A percentile compares a stretch with the other conserved stretches of the same genome.
These are phyloP conservation scores for Dacryopinax primogenitus DNA, from an alignment of 768 basidiomycete species.

Conservation along the genomic window DNA sequence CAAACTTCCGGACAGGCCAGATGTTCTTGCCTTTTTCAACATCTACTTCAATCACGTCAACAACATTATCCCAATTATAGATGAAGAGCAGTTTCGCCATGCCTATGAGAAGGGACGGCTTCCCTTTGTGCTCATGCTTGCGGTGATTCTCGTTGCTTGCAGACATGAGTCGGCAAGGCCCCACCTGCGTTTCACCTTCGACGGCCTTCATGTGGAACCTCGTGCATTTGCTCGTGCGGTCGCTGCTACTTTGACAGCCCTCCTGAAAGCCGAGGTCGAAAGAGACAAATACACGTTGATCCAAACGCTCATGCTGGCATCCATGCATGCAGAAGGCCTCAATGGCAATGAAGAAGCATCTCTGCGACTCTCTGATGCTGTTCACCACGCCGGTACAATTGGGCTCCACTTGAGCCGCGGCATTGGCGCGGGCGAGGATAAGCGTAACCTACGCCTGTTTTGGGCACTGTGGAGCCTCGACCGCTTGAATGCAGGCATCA, in stretches of 20 bases:
- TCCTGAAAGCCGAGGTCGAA: slow-evolving; percentile 9
- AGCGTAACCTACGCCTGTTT: not conserved
- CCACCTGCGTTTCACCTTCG: not conserved
- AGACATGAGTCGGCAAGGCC: not conserved
- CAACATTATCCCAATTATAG: not conserved
- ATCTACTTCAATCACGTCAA: slow-evolving; percentile 4
- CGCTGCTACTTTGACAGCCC: not conserved
- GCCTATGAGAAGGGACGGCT: not conserved
- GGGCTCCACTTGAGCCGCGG: not conserved
- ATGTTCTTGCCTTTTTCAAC: not conserved
- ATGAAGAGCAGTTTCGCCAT: not conserved
- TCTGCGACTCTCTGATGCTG: not conserved
- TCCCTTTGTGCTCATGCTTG: not conserved
- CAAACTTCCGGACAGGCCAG: not conserved
- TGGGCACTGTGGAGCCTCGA: slow-evolving; percentile 7
- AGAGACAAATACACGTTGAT: not conserved
- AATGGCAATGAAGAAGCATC: slow-evolving; percentile 3
- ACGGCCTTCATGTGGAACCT: not conserved
- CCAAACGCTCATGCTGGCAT: slow-evolving; percentile 5
- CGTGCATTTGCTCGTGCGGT: not conserved
- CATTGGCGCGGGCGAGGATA: not conserved
- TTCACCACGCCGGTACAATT: slow-evolving; percentile 1
- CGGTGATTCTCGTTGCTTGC: not conserved
- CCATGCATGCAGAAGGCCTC: slow-evolving; percentile 1
- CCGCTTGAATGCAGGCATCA: slow-evolving; percentile 2